phyloP scores from a whole-genome alignment of 1,284 basidiomycete species.

The Singerocomus inundabilis region DNA sequence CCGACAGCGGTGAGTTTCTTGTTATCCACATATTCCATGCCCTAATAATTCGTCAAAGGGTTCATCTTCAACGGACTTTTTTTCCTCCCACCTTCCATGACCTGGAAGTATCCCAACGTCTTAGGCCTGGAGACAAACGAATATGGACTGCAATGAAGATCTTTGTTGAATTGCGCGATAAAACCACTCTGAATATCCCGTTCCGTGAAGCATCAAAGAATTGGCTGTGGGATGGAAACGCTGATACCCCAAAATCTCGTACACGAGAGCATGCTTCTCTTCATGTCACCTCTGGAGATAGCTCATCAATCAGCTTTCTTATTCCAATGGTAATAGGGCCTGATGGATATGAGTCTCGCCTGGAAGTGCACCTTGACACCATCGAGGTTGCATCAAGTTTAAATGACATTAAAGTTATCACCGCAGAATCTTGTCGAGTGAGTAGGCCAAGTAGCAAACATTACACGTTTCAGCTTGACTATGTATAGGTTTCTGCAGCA shows the following conservation, averaged over 20 bases:
- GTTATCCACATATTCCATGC: neutral
- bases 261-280: slow-evolving; percentile 70
- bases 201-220: slow-evolving; percentile 89
- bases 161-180: slow-evolving; percentile 75
- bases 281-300: slow-evolving; percentile 72
- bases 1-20: slow-evolving; percentile 67
- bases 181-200: slow-evolving; percentile 76
- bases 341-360: slow-evolving; percentile 72
- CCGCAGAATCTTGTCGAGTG: slow-evolving; percentile 74
- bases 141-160: slow-evolving; percentile 77
- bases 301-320: slow-evolving; percentile 80
- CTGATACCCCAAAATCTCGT: slow-evolving; percentile 47
- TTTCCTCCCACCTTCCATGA: slow-evolving; percentile 79
- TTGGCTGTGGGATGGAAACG: slow-evolving; percentile 79
- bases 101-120: slow-evolving; percentile 49
- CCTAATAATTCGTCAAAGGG: slow-evolving; percentile 41
- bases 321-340: slow-evolving; percentile 76
- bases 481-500: slow-evolving; percentile 56
- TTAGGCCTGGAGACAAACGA: slow-evolving; percentile 77
- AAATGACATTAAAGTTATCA: slow-evolving; percentile 78
- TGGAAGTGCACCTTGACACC: slow-evolving; percentile 83
- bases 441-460: slow-evolving; percentile 21
- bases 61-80: slow-evolving; percentile 75
- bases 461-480: slow-evolving; percentile 4
- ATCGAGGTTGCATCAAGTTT: slow-evolving; percentile 79